Evolutionary conservation across 1,139 yeast species (phyloP), one percentile per base, ranked within the genome.

Genomic region (Lodderomyces beijingensis): DNA sequence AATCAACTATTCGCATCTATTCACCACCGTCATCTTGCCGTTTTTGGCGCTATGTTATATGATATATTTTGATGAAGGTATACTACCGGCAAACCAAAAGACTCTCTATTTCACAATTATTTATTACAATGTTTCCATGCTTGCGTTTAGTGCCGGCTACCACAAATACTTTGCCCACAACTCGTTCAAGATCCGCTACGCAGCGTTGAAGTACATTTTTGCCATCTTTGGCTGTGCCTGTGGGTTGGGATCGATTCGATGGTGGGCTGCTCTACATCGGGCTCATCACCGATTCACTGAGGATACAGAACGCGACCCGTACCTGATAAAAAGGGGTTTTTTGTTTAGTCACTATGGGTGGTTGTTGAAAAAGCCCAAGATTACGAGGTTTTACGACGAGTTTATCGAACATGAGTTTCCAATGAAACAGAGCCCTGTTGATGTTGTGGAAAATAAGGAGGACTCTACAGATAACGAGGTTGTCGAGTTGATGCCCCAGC

Each of bases 221-320:
- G 74, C 77, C 1, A 46, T 77, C 0, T 57, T 79, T 34, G 83
- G 84, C 2, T 60, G 77, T 12, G 70, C 81, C 40, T 65, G 74
- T 11, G 87, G 88, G 0, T 50, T 81, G 8, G 86, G 87, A 0
- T 64, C 80, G 1, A 71, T 75, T 1, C 60, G 73, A 36, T 67
- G 74, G 62, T 80, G 86, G 83, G 78, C 79, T 1, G 59, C 77
- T 0, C 59, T 78, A 23, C 89, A 81, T 53, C 55, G 84, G 34
- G 84, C 84, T 0, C 88, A 81, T 50, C 88, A 81, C 47, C 71
- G 79, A 36, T 77, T 51, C 40, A 76, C 65, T 47, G 83, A 67
- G 42, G 85, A 79, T 42, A 75, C 83, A 0, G 85, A 79, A 37
- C 60, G 65, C 29, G 88, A 81, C 49, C 88, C 89, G 0, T 80